These are phyloP conservation scores for Phytomonas francai DNA, from an alignment of 208 protist species.

Conservation along the genomic window DNA sequence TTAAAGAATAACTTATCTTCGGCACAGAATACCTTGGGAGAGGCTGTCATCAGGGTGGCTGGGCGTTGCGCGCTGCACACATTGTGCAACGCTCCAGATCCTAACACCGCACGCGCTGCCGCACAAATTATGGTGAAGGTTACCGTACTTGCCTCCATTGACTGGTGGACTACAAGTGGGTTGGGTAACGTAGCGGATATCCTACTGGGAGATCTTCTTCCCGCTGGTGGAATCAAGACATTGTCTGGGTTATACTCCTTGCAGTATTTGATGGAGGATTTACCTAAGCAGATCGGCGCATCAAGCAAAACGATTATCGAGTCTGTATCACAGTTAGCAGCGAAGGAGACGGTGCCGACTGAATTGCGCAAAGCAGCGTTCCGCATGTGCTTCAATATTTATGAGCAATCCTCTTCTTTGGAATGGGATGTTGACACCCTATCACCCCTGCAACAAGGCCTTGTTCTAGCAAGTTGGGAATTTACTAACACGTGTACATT, in stretches of 20 bases:
- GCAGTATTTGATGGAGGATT: slow-evolving; percentile 86
- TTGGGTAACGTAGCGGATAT: slow-evolving; percentile 57
- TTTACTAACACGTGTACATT: slow-evolving; percentile 59
- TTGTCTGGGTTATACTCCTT: slow-evolving; percentile 71
- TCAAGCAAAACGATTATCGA: slow-evolving; percentile 65
- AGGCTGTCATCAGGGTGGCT: slow-evolving; percentile 60
- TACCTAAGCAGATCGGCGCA: slow-evolving; percentile 65
- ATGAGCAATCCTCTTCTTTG: slow-evolving; percentile 69
- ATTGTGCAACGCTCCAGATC: slow-evolving; percentile 42
- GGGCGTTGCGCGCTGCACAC: slow-evolving; percentile 47
- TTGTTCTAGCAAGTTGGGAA: slow-evolving; percentile 45
- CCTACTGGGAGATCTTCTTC: slow-evolving; percentile 62
- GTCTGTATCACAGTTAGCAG: slow-evolving; percentile 36
- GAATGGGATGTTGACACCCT: slow-evolving; percentile 80
- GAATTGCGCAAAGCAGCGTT: slow-evolving; percentile 70
- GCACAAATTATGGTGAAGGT: slow-evolving; percentile 84
- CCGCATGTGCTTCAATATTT: slow-evolving; percentile 81
- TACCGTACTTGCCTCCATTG: slow-evolving; percentile 66
- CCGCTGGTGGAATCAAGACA: slow-evolving; percentile 43
- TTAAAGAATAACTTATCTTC: slow-evolving; percentile 79
- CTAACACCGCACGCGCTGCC: slow-evolving; percentile 50
- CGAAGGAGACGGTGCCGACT: slow-evolving; percentile 18
- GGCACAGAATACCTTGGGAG: slow-evolving; percentile 58
- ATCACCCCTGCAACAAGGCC: slow-evolving; percentile 65
- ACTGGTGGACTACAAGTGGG: slow-evolving; percentile 58